Base-by-base conservation (phyloP, 2,329 filamentous ascomycete genomes). In the Neocatenulostroma microsporum region DNA sequence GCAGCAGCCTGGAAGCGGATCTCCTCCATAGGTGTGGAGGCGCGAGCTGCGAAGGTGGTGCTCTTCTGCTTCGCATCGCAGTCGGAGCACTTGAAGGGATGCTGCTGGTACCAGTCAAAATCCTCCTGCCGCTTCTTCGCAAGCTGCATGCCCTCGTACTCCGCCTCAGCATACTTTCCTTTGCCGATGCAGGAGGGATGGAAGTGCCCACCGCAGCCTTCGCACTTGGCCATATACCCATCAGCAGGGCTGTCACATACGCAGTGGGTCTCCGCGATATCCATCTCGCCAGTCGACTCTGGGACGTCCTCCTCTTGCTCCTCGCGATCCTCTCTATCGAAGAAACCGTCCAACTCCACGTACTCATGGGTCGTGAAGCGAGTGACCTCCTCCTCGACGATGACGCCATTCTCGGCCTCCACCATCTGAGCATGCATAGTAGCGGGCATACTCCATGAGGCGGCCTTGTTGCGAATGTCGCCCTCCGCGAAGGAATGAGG, bases 161-260 rank as follows among this genome's bases (percentile, higher is more conserved):
- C 14, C 15, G 25, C 19, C 8, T 13, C 9, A 4, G 19, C 7
- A 10, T 21, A 23, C 5, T 13, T 6, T n/a, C 38, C 39, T 30
- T 41, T 41, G 28, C 38, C 41, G 2, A 44, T 15, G 33, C 44
- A 46, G 24, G 13, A 13, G 9, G 41, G 41, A 20, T 46, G 44
- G 21, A 40, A 41, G 26, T 18, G 17, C 17, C 24, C 17, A 14
- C 30, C 28, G 30, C 44, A 46, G 4, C 15, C 12, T 3, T 13
- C 15, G 36, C 41, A 46, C 13, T 26, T 13, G 4, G 34, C 23
- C 40, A 46, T 35, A 13, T 23, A 30, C 11, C 29, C 19, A 21
- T 41, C 41, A 7, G 25, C 18, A 11, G 30, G 11, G 13, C 8
- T 18, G n/a, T 31, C 27, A 21, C 44, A 46, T 15, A 37, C 20